phyloP scores from a whole-genome alignment of 2,329 filamentous ascomycete genomes.

The Hypoxylon sp. region DNA sequence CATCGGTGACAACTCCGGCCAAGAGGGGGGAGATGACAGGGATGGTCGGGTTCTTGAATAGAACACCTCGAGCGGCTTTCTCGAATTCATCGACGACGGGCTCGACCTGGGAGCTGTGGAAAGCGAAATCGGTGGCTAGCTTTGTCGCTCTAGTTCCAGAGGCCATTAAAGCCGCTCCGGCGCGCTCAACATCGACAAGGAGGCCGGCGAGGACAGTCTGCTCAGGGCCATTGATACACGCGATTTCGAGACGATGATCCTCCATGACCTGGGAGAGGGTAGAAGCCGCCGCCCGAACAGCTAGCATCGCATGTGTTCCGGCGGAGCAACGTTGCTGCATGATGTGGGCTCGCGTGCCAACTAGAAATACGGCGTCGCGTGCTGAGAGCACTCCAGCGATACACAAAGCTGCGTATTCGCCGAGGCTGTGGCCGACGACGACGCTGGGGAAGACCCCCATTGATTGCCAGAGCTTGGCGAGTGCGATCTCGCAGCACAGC shows the following conservation, averaged over 20 bases:
- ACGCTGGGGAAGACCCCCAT: slow-evolving; percentile 57
- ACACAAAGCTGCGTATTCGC: neutral
- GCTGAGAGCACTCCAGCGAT: neutral
- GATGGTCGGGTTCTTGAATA: too few relatives aligned
- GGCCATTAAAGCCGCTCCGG: too few relatives aligned
- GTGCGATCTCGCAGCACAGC: slow-evolving; percentile 55
- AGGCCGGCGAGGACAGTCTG: neutral
- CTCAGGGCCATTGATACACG: neutral
- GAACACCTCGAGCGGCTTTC: neutral
- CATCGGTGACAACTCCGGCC: neutral
- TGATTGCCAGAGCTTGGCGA: slow-evolving; percentile 55
- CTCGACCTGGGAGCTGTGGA: neutral
- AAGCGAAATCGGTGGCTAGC: neutral
- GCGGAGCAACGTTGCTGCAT: neutral
- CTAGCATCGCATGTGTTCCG: neutral
- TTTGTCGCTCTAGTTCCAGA: neutral
- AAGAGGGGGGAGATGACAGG: neutral
- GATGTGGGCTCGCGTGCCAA: neutral
- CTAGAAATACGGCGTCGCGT: neutral
- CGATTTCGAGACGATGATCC: neutral
- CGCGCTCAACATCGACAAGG: neutral
- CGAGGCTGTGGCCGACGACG: slow-evolving; percentile 40
- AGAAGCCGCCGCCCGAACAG: neutral
- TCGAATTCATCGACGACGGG: neutral
- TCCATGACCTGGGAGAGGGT: neutral